Base-by-base conservation (phyloP, 179 eudicot genomes). In the Pouteria campechiana region DNA sequence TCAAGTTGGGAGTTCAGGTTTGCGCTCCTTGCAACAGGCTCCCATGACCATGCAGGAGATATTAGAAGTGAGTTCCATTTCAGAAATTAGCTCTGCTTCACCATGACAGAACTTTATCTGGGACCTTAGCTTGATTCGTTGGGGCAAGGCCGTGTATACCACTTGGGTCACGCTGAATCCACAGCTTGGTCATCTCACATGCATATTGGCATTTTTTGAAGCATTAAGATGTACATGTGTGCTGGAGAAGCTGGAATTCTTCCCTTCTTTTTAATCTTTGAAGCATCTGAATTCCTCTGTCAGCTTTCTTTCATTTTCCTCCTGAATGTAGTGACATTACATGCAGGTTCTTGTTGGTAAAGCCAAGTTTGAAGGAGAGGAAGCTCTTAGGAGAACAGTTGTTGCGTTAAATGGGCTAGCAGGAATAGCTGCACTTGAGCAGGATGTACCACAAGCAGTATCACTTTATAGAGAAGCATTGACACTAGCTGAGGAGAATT, bases 11-110 rank as follows among this genome's bases (percentile, higher is more conserved):
- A 82, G 94, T 66, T 86, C 90, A 57, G 95, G 98, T 33, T 25
- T 90, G 35, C 84, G 87, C 46, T 68, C 98, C 44, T 56, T 90
- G 61, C 94, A 90, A 32, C 85, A 70, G 46, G 63, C 95, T 56
- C 98, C 98, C 62, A 85, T 90, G 94, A 86, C 90, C 57, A 90
- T 90, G 98, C 95, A 86, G 57, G 98, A 90, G 74, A 80, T 85
- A 44, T 44, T 86, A 51, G 74, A 73, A 61, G 98, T 89, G 54
- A 30, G 81, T 68, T 47, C 42, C 27, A 31, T 25, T 16, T 27
- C 25, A 18, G 41, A 34, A 32, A 12, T n/a, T n/a, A n/a, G n/a
- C n/a, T n/a, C n/a, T n/a, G n/a, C n/a, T n/a, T n/a, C n/a, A n/a
- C n/a, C n/a, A n/a, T n/a, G n/a, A n/a, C n/a, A n/a, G n/a, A n/a